Conservation (phyloP, 306 rosid genomes). For the Parietaria judaica region DNA sequence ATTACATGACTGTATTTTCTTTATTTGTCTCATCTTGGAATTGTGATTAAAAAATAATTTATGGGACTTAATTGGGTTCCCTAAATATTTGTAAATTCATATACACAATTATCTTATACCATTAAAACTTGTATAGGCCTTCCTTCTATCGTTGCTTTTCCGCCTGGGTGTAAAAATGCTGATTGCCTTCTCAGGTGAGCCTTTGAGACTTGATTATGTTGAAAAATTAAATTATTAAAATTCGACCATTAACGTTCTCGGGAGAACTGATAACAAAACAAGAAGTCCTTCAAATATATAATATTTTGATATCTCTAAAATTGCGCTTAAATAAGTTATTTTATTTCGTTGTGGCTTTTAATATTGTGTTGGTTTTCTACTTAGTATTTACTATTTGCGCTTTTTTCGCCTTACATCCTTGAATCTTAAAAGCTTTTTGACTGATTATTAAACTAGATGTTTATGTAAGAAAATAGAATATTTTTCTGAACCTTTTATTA, state of each 20-base stretch:
- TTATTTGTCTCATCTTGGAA: constrained; percentile 7
- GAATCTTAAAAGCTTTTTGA: too few relatives aligned
- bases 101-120: background rate
- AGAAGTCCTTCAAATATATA: too few relatives aligned
- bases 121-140: constrained; percentile 38
- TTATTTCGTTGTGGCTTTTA: background rate
- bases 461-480: too few relatives aligned
- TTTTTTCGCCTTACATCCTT: background rate
- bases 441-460: too few relatives aligned
- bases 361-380: background rate
- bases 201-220: constrained; percentile 5
- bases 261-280: too few relatives aligned
- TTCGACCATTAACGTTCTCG: too few relatives aligned
- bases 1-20: constrained; percentile 4
- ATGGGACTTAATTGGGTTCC: background rate
- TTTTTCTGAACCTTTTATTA: background rate
- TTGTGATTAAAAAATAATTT: background rate
- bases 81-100: too few relatives aligned
- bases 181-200: constrained; percentile 73
- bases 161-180: constrained; percentile 47
- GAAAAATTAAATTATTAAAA: too few relatives aligned
- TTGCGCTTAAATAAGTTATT: too few relatives aligned
- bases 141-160: constrained; percentile 70
- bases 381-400: background rate
- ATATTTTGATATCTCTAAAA: too few relatives aligned